Evolutionary conservation across 2,329 filamentous ascomycete species (phyloP), one percentile per base, ranked within the genome.

Genomic region (Stagonosporopsis chrysanthemi): DNA sequence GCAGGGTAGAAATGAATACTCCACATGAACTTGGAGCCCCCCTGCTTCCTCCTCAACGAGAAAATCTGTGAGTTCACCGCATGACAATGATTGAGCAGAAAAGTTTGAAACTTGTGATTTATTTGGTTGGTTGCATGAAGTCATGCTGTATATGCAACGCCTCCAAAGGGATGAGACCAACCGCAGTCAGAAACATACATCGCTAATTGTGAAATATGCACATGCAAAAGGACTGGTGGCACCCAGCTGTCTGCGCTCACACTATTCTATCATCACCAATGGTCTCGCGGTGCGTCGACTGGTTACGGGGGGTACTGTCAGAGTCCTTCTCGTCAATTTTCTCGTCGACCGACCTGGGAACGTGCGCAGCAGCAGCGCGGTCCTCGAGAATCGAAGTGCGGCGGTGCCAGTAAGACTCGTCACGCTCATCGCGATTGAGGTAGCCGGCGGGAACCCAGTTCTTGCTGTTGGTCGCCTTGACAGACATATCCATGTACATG

Each of bases 391-490:
- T 60, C 31, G 67, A 69, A 14, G 63, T 53, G 24, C 65, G 66
- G 33, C 64, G 60, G 33, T 69, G 55, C 69, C 69, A 72, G 59
- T 68, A 72, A 9, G 60, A 51, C 19, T 62, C 52, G 33, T 75
- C 72, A 28, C 71, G 69, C 38, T 66, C 66, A 22, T 68, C 67
- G 33, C 72, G 65, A 52, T 62, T 65, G 22, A 74, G 54, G 39
- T 74, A 74, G 17, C 73, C 72, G 19, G 57, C 60, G 22, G 73
- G 73, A 4, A 73, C 56, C 73, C 74, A 76, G 56, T 68, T 71
- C 52, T 65, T 71, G 53, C 74, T 76, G 19, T 60, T 63, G 47
- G 62, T 62, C 1, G 74, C 60, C 51, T 69, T 72, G 43, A 73
- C 47, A 15, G 29, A 61, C 2, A 64, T 53, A 24, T 70, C 65